phyloP scores from a whole-genome alignment of 148 eudicot species.

The Suaeda aralocaspica region DNA sequence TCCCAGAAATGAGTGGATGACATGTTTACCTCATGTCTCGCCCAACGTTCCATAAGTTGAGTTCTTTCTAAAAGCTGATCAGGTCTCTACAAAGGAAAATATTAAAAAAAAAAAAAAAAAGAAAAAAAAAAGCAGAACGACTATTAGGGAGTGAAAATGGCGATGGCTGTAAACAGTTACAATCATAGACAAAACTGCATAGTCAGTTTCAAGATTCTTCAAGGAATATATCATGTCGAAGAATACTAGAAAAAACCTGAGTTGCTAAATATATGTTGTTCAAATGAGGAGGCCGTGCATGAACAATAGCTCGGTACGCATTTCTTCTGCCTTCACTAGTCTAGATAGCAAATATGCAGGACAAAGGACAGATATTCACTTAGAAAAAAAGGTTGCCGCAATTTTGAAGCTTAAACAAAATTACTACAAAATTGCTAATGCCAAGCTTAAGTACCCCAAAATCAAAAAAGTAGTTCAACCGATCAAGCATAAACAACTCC shows the following conservation, averaged over 20 bases:
- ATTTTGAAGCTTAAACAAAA: background rate
- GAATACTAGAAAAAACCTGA: constrained; percentile 52
- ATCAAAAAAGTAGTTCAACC: constrained; percentile 91
- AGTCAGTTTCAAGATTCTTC: background rate
- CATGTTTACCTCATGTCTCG: constrained; percentile 86
- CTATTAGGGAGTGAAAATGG: background rate
- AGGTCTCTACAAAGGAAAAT: constrained; percentile 54
- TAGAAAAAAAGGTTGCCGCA: too few relatives aligned
- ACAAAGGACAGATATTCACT: constrained; percentile 8
- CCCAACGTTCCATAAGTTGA: constrained; percentile 99
- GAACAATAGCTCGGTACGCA: constrained; percentile 93
- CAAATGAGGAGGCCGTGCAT: constrained; percentile 88
- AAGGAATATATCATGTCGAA: background rate
- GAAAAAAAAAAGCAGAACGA: background rate
- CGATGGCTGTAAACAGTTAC: background rate
- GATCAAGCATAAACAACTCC: constrained; percentile 95
- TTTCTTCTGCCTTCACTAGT: constrained; percentile 72
- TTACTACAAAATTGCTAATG: background rate
- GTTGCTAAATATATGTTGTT: constrained; percentile 93
- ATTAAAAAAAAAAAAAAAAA: background rate
- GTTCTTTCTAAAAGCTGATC: constrained; percentile 91
- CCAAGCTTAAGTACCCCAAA: constrained; percentile 67
- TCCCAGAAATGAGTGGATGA: background rate
- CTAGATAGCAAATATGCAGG: constrained; percentile 33
- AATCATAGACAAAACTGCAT: background rate